Evolutionary conservation across 257 asterid genomes (phyloP), one percentile per base, ranked within the genome.

Genomic region (Coffea canephora): DNA sequence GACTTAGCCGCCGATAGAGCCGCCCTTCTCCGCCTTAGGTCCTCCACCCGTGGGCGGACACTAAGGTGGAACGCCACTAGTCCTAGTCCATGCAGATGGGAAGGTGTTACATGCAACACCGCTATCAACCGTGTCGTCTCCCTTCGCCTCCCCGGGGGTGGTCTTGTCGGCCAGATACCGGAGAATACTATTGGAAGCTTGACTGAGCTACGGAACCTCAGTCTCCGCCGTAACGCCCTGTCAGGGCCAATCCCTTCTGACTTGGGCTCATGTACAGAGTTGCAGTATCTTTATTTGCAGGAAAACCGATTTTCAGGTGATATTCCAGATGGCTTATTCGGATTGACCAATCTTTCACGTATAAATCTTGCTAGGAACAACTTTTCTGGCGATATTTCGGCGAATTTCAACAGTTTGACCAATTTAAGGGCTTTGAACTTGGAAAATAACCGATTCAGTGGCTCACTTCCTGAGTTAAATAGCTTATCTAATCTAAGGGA

Each of bases 211-310:
- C 87, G 84, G 19, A 84, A 5, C 0, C 93, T 92, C 72, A 92
- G 97, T 86, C 94, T 91, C 76, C 94, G 93, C 9, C 48, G 19
- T 2, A 92, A 92, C 82, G 81, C 85, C 3, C 84, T 91, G 14
- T 87, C 87, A 34, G 96, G 96, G 31, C 59, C 76, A 34, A 77
- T 90, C 70, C 97, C 94, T 6, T 62, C 86, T 36, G 96, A 89
- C 74, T 25, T 92, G 69, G 84, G 88, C 39, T 80, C 87, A 4
- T 92, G 94, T 85, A 77, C 84, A 52, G 80, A 69, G 75, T 82
- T 92, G 9, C 72, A 68, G 66, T 77, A 69, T 0, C 82, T 92
- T 62, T 84, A 84, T 48, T 74, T 90, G 74, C 85, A 86, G 49
- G 87, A 87, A 14, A 92, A 90, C 76, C 27, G 14, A 23, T 90